Percentiles rank a stretch among this genome's conserved stretches.
Conservation (phyloP, 495 filamentous ascomycete species). For the Daldinia vernicosa region DNA sequence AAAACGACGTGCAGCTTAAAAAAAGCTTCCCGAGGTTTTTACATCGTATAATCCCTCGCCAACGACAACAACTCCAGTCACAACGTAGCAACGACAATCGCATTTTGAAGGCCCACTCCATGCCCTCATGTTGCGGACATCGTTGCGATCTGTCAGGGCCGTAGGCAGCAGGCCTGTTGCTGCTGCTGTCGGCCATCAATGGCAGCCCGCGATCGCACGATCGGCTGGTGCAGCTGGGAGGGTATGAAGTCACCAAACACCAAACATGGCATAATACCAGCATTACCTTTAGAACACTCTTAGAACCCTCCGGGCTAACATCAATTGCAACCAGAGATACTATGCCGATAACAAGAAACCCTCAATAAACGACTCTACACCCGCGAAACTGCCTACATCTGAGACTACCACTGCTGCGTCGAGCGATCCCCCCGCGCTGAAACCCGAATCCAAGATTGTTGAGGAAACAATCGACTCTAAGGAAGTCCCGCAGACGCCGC, state of each 20-base stretch:
- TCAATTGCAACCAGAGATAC: slow-evolving; percentile 57
- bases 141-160: slow-evolving; percentile 67
- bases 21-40: slow-evolving; percentile 52
- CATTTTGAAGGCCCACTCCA: slow-evolving; percentile 56
- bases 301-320: neutral
- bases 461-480: slow-evolving; percentile 68
- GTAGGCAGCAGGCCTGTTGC: slow-evolving; percentile 60
- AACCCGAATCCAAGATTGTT: slow-evolving; percentile 50
- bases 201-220: slow-evolving; percentile 56
- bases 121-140: slow-evolving; percentile 74
- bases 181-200: slow-evolving; percentile 62
- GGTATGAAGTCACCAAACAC: slow-evolving; percentile 46
- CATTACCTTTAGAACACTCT: neutral
- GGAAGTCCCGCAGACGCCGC: slow-evolving; percentile 68
- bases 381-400: slow-evolving; percentile 65
- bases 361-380: slow-evolving; percentile 57
- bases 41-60: slow-evolving; percentile 44
- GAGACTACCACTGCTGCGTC: slow-evolving; percentile 62
- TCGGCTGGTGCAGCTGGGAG: slow-evolving; percentile 41
- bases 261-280: neutral
- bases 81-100: slow-evolving; percentile 44
- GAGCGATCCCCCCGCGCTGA: slow-evolving; percentile 57
- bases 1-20: slow-evolving; percentile 31
- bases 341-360: slow-evolving; percentile 67
- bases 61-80: slow-evolving; percentile 41